Evolutionary conservation across 23 red algal species (phyloP), one percentile per base, ranked within the genome.

Genomic region (Gracilaria caudata): DNA sequence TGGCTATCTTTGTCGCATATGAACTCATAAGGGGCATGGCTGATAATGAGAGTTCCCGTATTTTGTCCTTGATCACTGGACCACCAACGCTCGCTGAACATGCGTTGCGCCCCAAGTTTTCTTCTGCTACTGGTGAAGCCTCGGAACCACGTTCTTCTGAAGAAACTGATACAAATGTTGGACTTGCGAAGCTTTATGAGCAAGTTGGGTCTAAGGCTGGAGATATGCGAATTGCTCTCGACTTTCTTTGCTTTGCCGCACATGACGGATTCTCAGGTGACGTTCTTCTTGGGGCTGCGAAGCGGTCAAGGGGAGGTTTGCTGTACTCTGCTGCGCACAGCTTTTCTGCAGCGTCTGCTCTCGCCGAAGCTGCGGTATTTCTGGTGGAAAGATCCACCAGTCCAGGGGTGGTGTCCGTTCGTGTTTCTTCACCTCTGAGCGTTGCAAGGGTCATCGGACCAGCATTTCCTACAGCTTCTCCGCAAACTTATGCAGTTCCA

Each of bases 211-310:
- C 76, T 40, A 71, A 47, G 41, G 87, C 87, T 4, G 87, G 87
- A 11, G 87, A 82, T 39, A 54, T 71, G 55, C 77, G 77, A 0
- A 75, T 91, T 72, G 77, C 87, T 1, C 87, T 91, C 38, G 77
- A 91, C 33, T 91, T 91, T 74, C 63, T 91, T 5, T 81, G 76
- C 24, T 82, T 91, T 51, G 74, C 74, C n/a, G 87, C 61, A 33
- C 33, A 38, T 25, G 51, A 75, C 21, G 87, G 87, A 36, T 81
- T 91, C 46, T 61, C 76, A 35, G 87, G 64, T 2, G n/a, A 40
- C 37, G 64, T 82, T 40, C 63, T 91, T 45, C 87, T 82, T 60
- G 77, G 61, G 1, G 77, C 87, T 43, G 57, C 87, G 21, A 82
- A 82, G 64, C 56, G 87, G 23, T 82, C 77, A 34, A 68, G 66